Percentiles rank a stretch among this genome's conserved stretches.
Conservation (phyloP, 257 asterid genomes). For the Plantago ovata region DNA sequence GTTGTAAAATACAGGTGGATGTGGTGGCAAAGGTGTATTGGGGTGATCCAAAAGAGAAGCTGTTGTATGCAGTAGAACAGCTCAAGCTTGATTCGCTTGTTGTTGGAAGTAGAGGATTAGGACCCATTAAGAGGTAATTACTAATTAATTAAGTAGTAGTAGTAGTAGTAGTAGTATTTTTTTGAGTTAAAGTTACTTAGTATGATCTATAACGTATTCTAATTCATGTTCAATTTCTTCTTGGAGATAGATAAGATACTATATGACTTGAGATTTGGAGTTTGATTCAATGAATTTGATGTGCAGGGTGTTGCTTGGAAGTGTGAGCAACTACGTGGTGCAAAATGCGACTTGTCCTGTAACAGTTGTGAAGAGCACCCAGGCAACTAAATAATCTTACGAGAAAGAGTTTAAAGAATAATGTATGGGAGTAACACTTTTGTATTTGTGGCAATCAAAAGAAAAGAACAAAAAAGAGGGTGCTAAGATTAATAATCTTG, state of each 20-base stretch:
- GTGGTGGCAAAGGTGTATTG: slow-evolving; percentile 78
- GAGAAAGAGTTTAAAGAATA: too few relatives aligned
- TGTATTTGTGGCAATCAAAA: too few relatives aligned
- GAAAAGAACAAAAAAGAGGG: too few relatives aligned
- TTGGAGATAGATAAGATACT: background rate
- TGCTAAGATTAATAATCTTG: too few relatives aligned
- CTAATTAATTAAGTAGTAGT: background rate
- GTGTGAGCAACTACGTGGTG: slow-evolving; percentile 6
- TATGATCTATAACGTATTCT: too few relatives aligned
- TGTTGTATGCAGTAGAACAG: slow-evolving; percentile 61
- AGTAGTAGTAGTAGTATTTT: too few relatives aligned
- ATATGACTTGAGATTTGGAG: background rate
- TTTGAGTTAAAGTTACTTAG: too few relatives aligned
- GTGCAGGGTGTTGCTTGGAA: slow-evolving; percentile 11
- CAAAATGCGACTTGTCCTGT: slow-evolving; percentile 4
- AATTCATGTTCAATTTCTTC: too few relatives aligned
- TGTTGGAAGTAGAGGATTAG: slow-evolving; percentile 77
- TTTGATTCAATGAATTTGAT: background rate
- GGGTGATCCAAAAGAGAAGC: slow-evolving; percentile 84
- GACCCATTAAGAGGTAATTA: slow-evolving; percentile 58
- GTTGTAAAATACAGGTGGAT: slow-evolving; percentile 32
- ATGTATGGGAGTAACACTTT: too few relatives aligned
- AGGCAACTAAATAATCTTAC: too few relatives aligned
- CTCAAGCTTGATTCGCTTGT: slow-evolving; percentile 64
- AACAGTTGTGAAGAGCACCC: background rate